phyloP scores from a whole-genome alignment of 768 basidiomycete genomes.

The Auricularia sp. region DNA sequence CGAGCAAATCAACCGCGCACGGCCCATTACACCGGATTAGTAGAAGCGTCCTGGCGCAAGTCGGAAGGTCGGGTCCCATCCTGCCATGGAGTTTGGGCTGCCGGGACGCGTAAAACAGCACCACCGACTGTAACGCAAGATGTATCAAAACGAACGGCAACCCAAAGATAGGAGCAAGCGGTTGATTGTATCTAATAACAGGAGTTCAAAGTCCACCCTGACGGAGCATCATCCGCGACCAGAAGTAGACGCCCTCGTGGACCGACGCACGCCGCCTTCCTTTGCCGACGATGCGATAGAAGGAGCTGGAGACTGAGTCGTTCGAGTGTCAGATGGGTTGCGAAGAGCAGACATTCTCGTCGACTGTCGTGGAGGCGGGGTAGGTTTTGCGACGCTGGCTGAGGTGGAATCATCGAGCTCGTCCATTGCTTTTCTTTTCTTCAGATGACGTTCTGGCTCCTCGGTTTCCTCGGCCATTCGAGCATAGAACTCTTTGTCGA shows the following conservation, averaged over 20 bases:
- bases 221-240: background rate
- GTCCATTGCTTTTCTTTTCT: background rate
- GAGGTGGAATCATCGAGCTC: background rate
- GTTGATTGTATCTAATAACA: too few species aligned
- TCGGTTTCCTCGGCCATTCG: background rate
- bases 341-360: background rate
- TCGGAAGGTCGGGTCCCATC: too few species aligned
- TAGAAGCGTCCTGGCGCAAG: too few species aligned
- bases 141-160: too few species aligned
- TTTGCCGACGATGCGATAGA: background rate
- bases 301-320: background rate
- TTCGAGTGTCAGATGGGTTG: background rate
- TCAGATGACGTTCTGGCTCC: background rate
- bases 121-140: too few species aligned
- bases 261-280: background rate
- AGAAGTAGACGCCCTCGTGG: background rate
- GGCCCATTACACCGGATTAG: too few species aligned
- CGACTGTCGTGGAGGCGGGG: background rate
- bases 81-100: too few species aligned
- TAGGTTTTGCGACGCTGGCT: background rate
- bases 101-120: too few species aligned
- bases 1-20: too few species aligned
- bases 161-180: too few species aligned
- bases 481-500: background rate
- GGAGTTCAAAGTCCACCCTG: too few species aligned